Conservation (phyloP, 164 flowering plant genomes). For the Warburgia ugandensis region DNA sequence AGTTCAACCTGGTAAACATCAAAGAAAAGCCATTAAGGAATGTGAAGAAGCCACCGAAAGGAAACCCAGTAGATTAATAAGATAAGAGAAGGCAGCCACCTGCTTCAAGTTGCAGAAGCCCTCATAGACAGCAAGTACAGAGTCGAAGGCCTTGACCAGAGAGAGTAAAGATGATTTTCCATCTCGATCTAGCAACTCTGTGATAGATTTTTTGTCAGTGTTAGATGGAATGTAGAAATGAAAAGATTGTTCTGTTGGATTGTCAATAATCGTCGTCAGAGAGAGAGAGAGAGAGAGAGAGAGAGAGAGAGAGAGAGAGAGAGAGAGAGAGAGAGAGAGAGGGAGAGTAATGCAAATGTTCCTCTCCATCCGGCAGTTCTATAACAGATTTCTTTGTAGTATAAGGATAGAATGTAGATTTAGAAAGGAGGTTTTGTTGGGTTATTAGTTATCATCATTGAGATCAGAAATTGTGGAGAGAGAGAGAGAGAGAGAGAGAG, state of each 20-base stretch:
- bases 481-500: no score
- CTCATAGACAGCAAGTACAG: slow-evolving; percentile 85
- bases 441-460: no score
- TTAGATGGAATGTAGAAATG: no score
- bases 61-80: neutral
- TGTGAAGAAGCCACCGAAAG: neutral
- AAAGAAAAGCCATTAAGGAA: neutral
- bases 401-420: no score
- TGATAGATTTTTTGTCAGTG: no score
- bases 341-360: no score
- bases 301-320: neutral
- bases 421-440: no score
- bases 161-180: slow-evolving; percentile 48
- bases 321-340: neutral
- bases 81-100: slow-evolving; percentile 32
- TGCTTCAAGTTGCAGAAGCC: slow-evolving; percentile 96
- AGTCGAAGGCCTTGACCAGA: slow-evolving; percentile 75
- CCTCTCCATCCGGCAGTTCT: no score
- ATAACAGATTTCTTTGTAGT: no score
- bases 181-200: slow-evolving; percentile 6
- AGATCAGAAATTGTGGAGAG: neutral
- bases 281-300: neutral
- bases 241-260: no score
- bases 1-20: slow-evolving; percentile 58
- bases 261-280: neutral